These are phyloP conservation scores for Trichoderma cornu-damae DNA, from an alignment of 2,329 filamentous ascomycete genomes.

Conservation along the genomic window DNA sequence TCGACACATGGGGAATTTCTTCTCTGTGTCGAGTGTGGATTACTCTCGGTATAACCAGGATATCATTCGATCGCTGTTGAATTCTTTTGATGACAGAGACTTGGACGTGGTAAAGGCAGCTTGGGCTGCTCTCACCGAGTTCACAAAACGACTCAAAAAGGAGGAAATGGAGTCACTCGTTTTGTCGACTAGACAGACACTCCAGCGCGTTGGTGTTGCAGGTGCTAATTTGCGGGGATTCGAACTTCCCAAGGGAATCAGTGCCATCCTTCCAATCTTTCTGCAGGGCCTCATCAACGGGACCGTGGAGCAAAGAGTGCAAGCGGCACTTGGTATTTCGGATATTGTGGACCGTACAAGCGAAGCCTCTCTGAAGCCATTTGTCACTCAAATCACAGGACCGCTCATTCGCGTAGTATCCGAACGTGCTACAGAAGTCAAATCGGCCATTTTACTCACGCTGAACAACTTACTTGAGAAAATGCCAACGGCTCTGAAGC, in stretches of 20 bases:
- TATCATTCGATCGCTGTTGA: slow-evolving; percentile 81
- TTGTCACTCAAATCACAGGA: slow-evolving; percentile 95
- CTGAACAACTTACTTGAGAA: slow-evolving; percentile 95
- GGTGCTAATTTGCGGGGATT: slow-evolving; percentile 85
- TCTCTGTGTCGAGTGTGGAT: slow-evolving; percentile 71
- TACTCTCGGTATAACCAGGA: slow-evolving; percentile 96
- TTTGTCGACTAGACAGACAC: slow-evolving; percentile 74
- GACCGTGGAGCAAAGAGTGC: slow-evolving; percentile 82
- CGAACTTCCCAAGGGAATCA: slow-evolving; percentile 91
- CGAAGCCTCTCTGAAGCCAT: slow-evolving; percentile 81
- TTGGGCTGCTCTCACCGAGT: slow-evolving; percentile 79
- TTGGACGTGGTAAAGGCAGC: slow-evolving; percentile 78
- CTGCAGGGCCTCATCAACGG: slow-evolving; percentile 97
- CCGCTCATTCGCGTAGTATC: slow-evolving; percentile 97
- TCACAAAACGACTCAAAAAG: slow-evolving; percentile 86
- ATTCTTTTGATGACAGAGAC: slow-evolving; percentile 88
- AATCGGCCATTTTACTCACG: slow-evolving; percentile 87
- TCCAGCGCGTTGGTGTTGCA: slow-evolving; percentile 82
- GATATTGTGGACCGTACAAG: slow-evolving; percentile 93
- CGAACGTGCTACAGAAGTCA: slow-evolving; percentile 92
- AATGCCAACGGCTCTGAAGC: slow-evolving; percentile 91
- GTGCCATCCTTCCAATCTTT: slow-evolving; percentile 93
- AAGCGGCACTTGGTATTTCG: slow-evolving; percentile 87
- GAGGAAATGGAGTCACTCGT: slow-evolving; percentile 97
- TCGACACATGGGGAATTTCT: slow-evolving; percentile 79